Evolutionary conservation across 768 basidiomycete genomes (phyloP).

Genomic region (Tephrocybe sp.): DNA sequence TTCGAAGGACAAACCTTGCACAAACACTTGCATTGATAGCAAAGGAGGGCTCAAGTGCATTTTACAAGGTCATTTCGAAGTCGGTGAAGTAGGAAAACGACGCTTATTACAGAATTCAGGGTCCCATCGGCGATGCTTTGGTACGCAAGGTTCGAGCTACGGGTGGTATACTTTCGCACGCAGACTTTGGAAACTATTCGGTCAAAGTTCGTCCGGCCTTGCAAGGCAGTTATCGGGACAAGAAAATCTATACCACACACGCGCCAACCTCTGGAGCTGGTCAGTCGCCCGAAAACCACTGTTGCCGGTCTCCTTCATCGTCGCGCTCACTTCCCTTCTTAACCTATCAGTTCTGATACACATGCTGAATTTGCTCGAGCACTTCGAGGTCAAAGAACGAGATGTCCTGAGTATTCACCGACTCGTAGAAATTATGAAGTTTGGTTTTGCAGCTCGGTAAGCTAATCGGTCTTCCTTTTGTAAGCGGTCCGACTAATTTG

Average conservation of each 20-base stretch:
- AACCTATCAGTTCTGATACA: slow-evolving; percentile 65
- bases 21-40: slow-evolving; percentile 76
- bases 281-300: slow-evolving; percentile 19
- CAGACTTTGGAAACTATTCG: slow-evolving; percentile 71
- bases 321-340: neutral
- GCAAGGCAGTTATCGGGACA: slow-evolving; percentile 71
- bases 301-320: neutral
- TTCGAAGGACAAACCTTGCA: slow-evolving; percentile 74
- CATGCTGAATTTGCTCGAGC: slow-evolving; percentile 88
- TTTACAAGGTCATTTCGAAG: slow-evolving; percentile 62
- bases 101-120: slow-evolving; percentile 37
- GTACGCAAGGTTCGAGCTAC: slow-evolving; percentile 66
- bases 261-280: slow-evolving; percentile 85
- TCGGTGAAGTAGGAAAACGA: slow-evolving; percentile 15
- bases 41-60: slow-evolving; percentile 71
- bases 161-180: slow-evolving; percentile 78
- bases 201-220: slow-evolving; percentile 74
- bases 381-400: slow-evolving; percentile 55
- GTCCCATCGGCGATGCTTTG: slow-evolving; percentile 79
- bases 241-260: slow-evolving; percentile 80
- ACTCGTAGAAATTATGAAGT: slow-evolving; percentile 84
- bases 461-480: neutral
- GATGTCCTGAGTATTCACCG: slow-evolving; percentile 76
- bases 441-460: slow-evolving; percentile 52
- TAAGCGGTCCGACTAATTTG: neutral